phyloP scores from a whole-genome alignment of 2,329 filamentous ascomycete genomes.

The Berkeleyomyces basicola region DNA sequence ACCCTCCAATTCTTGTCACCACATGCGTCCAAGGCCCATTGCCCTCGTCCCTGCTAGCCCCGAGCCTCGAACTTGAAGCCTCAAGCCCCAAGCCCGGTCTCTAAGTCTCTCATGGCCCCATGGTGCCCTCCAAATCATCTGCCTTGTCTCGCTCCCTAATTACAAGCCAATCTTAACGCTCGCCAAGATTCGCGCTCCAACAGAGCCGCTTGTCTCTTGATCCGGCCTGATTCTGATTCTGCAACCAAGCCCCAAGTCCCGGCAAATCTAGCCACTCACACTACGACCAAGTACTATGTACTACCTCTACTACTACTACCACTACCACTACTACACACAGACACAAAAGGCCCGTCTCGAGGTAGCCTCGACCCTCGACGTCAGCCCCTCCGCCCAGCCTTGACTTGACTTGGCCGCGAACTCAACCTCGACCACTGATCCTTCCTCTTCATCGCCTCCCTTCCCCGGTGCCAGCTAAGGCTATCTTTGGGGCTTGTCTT shows the following conservation, averaged over 20 bases:
- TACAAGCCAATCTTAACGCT: background rate
- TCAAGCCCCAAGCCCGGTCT: no score
- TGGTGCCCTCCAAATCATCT: background rate
- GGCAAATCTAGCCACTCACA: background rate
- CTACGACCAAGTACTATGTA: no score
- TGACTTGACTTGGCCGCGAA: no score
- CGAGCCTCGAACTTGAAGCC: background rate
- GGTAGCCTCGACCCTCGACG: background rate
- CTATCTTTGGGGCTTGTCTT: background rate
- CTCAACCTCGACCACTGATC: background rate
- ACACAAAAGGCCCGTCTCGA: slow-evolving; percentile 2
- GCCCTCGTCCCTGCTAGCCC: background rate
- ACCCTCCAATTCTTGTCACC: background rate
- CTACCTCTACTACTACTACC: no score
- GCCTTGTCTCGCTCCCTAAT: background rate
- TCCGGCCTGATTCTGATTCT: no score
- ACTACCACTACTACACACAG: background rate
- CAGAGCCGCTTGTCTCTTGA: background rate
- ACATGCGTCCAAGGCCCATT: background rate
- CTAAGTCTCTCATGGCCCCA: no score
- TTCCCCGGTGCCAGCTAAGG: background rate
- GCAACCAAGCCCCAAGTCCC: background rate
- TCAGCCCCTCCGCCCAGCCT: no score
- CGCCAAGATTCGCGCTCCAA: background rate
- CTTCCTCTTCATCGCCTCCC: background rate